Conservation (phyloP, 2,329 filamentous ascomycete species). For the Talaromyces piceae region DNA sequence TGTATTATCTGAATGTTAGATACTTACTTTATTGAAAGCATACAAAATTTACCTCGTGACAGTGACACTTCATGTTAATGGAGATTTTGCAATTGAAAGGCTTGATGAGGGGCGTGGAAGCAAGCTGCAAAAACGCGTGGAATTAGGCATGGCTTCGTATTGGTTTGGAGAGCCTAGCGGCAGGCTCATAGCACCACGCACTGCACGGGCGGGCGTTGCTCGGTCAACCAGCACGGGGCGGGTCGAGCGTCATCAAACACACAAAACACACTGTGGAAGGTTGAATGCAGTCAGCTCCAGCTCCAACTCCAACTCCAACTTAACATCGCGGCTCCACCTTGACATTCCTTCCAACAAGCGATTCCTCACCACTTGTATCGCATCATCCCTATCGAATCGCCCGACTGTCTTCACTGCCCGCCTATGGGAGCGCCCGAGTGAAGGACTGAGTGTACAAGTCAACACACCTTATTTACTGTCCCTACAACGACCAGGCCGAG, state of each 20-base stretch:
- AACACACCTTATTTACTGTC: background rate
- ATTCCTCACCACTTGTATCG: constrained; percentile 7
- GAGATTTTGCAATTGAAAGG: background rate
- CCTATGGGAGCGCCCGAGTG: background rate
- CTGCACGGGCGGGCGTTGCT: constrained; percentile 3
- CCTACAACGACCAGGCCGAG: background rate
- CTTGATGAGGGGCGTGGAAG: background rate
- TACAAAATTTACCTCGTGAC: too few species aligned
- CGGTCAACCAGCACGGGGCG: constrained; percentile 4
- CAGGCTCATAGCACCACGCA: constrained; percentile 1
- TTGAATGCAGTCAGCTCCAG: too few species aligned
- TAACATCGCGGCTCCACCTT: constrained; percentile 26
- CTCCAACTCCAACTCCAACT: constrained; percentile 9
- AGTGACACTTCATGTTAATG: background rate
- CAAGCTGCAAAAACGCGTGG: background rate
- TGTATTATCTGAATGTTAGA: background rate
- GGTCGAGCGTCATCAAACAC: constrained; percentile 6
- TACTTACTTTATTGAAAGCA: too few species aligned
- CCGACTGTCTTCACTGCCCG: background rate
- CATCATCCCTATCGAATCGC: constrained; percentile 7
- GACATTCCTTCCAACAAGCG: constrained; percentile 19
- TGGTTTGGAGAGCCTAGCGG: background rate
- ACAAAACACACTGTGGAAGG: too few species aligned
- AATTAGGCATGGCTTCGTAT: background rate
- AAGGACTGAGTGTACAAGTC: background rate